These are phyloP conservation scores for Yarrowia phangngaensis DNA, from an alignment of 805 yeast genomes.

Conservation along the genomic window DNA sequence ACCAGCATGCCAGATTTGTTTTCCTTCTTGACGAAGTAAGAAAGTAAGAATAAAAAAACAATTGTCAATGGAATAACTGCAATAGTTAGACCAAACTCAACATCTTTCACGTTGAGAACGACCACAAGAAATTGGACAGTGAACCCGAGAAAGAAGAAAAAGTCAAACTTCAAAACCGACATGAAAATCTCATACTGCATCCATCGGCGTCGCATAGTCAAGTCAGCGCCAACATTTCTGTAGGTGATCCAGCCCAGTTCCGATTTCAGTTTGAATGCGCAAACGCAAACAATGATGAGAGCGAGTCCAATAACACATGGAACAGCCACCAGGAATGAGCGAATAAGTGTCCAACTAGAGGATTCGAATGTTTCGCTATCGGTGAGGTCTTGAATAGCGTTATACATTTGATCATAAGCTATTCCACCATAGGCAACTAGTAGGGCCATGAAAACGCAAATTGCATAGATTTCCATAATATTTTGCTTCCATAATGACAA, in stretches of 20 bases:
- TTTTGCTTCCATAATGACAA: constrained; percentile 44
- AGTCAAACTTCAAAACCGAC: constrained; percentile 43
- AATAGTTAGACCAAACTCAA: constrained; percentile 48
- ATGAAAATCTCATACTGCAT: constrained; percentile 40
- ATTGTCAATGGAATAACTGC: constrained; percentile 47
- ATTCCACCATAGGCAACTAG: constrained; percentile 48
- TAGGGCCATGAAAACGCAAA: constrained; percentile 44
- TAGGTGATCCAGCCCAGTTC: constrained; percentile 49
- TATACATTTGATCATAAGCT: constrained; percentile 44
- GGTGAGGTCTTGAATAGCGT: constrained; percentile 33
- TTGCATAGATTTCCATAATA: constrained; percentile 39
- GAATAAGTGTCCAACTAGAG: constrained; percentile 31
- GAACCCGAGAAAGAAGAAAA: constrained; percentile 50
- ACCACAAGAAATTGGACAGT: constrained; percentile 50
- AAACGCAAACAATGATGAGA: constrained; percentile 37
- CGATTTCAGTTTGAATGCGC: constrained; percentile 41
- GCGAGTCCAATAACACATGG: constrained; percentile 44
- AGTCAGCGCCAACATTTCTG: constrained; percentile 49
- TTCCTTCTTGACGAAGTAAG: constrained; percentile 43
- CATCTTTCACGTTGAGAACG: constrained; percentile 42
- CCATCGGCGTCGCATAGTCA: constrained; percentile 42
- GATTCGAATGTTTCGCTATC: constrained; percentile 27
- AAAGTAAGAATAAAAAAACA: constrained; percentile 41
- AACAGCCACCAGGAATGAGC: constrained; percentile 45
- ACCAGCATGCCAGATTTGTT: constrained; percentile 34